phyloP scores from a whole-genome alignment of 2,329 filamentous ascomycete species.

The Fusarium irregulare region DNA sequence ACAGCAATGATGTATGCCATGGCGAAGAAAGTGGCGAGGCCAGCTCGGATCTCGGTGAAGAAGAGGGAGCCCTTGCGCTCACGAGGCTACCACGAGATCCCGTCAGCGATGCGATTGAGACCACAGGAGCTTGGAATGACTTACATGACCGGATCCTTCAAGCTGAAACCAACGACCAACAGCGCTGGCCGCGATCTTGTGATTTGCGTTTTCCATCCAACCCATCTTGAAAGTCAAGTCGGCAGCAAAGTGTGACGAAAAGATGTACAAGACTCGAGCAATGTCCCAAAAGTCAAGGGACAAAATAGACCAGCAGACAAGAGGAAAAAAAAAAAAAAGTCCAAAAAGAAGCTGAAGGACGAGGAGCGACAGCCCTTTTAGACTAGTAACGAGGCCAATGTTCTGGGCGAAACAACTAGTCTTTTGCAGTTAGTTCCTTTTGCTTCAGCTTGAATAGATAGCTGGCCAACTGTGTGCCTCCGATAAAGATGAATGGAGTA shows the following conservation, averaged over 20 bases:
- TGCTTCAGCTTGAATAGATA: conserved; percentile 4
- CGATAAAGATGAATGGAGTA: conserved; percentile 33
- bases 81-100: conserved; percentile 60
- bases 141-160: conserved; percentile 84
- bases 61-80: conserved; percentile 82
- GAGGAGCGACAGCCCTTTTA: conserved; percentile 33
- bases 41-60: conserved; percentile 85
- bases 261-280: conserved; percentile 21
- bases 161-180: conserved; percentile 82
- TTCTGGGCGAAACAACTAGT: conserved; percentile 17
- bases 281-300: neutral
- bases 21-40: conserved; percentile 82
- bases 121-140: conserved; percentile 48
- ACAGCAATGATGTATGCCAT: conserved; percentile 67
- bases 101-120: neutral
- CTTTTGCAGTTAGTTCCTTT: conserved; percentile 30
- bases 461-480: conserved; percentile 30
- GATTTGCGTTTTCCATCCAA: conserved; percentile 64
- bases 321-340: neutral
- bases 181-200: conserved; percentile 69
- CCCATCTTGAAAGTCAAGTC: conserved; percentile 52
- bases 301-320: neutral
- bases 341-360: conserved; percentile 10
- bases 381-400: conserved; percentile 6
- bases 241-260: conserved; percentile 1